Base-by-base conservation (phyloP, 192 early-diverging fungal species). In the Coemansia sp. region DNA sequence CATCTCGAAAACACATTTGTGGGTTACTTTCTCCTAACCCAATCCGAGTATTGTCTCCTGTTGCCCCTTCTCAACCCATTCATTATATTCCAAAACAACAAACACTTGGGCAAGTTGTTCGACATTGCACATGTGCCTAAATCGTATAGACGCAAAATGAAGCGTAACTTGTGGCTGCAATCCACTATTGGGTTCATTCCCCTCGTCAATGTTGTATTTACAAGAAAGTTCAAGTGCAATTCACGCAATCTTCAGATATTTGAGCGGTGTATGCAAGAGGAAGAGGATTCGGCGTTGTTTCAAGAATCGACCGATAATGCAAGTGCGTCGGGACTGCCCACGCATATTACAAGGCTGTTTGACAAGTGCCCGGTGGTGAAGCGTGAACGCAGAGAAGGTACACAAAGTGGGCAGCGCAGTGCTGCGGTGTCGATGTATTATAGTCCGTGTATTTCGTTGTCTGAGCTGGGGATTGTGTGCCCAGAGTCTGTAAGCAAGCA, bases 181-280 rank as follows among this genome's bases (percentile, higher is more conserved):
- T 69, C 70, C 0, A n/a, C 57, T 9, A 18, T 69, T 1, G 66
- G 70, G 16, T 73, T 78, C 38, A 29, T 78, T 11, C 76, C 76
- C 9, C 63, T 78, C n/a, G 49, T 57, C 39, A 78, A 78, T 38
- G 61, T 78, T 32, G 35, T 73, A 22, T 73, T 71, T 20, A 61
- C 63, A 6, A 70, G 76, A 52, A 66, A 41, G 45, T 78, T 78
- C 53, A 78, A 73, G 48, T 69, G 76, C 57, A 78, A 64, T 27
- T 55, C 52, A n/a, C 76, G 76, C n/a, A 78, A 78, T 26, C 53
- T 78, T 29, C 22, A 45, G 8, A 47, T 71, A 10, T 45, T 78
- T 22, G 76, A 78, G 43, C 22, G 49, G 37, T 60, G 65, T 20
- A 52, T 78, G 43, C 66, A 73, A 26, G 38, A 49, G 0, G 67